Base-by-base conservation (phyloP, 768 basidiomycete genomes). In the Tylopilus vinaceipallidus region DNA sequence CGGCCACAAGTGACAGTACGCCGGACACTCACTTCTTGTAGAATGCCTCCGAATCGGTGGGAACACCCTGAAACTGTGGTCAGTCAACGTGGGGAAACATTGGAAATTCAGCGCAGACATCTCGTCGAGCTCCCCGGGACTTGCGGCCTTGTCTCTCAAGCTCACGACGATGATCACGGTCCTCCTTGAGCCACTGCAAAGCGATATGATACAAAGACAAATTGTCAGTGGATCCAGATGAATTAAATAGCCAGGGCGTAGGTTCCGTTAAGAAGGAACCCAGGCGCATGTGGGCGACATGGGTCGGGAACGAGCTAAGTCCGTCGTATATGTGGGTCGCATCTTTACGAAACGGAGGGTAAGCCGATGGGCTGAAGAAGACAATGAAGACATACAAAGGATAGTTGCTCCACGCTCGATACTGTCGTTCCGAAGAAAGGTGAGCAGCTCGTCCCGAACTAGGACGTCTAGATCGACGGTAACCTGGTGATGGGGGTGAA, bases 261-360 rank as follows among this genome's bases (percentile, higher is more conserved):
- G 89, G 86, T 16, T 74, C 73, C 2, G 79, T 83, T 12, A 83
- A 73, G 47, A 94, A 82, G 12, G 75, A 71, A 4, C 97, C 97
- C 40, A 93, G 77, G 22, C 88, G 83, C 84, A 99, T 88, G 64
- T 98, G 97, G 5, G 84, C 83, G 52, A 98, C 75, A 61, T 95
- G 91, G 1, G 95, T 98, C 4, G 97, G 95, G 73, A 95, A 98
- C n/a, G 78, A 69, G 60, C 81, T 80, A 26, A 98, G 70, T 11
- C 95, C 95, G 65, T 98, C 95, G 56, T 94, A 97, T 60, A 99
- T 97, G 67, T 99, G 97, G 1, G 95, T 98, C 11, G 95, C 93
- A 71, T 97, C 91, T 94, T 59, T 17, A 32, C 20, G 19, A n/a
- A n/a, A n/a, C n/a, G n/a, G n/a, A 3, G 23, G 17, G 24, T 58